Evolutionary conservation across 2,329 filamentous ascomycete genomes (phyloP).

Genomic region (Neonectria punicea): DNA sequence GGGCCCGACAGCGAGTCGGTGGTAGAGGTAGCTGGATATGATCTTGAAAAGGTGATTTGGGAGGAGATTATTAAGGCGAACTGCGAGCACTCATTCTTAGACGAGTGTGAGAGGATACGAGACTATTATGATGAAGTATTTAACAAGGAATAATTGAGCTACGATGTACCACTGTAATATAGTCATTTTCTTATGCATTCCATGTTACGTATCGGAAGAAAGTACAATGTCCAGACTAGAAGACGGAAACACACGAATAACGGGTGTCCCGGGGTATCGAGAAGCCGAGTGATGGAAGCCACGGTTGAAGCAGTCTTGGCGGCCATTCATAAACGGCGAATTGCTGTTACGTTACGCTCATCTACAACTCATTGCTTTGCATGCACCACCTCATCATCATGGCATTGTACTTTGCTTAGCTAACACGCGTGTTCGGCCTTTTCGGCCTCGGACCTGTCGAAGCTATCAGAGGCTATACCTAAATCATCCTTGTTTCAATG

Average conservation of each 20-base stretch:
- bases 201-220: too few relatives aligned
- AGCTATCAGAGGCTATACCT: neutral
- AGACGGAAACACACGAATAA: too few relatives aligned
- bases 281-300: too few relatives aligned
- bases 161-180: too few relatives aligned
- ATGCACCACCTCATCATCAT: neutral
- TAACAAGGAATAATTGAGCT: neutral
- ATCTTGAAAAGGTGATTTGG: constrained; percentile 39
- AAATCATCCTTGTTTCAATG: neutral
- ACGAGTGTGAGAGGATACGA: constrained; percentile 37
- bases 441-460: neutral
- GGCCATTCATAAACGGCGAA: neutral
- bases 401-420: neutral
- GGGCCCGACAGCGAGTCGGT: constrained; percentile 29
- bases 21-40: constrained; percentile 31
- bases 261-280: too few relatives aligned
- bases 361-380: neutral
- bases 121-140: constrained; percentile 37
- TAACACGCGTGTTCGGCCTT: neutral
- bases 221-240: too few relatives aligned
- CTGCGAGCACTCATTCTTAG: constrained; percentile 27
- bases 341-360: neutral
- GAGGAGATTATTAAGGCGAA: constrained; percentile 38
- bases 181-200: too few relatives aligned
- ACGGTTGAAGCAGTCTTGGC: too few relatives aligned